Evolutionary conservation across 768 basidiomycete species (phyloP).

Genomic region (Mycena indigotica): DNA sequence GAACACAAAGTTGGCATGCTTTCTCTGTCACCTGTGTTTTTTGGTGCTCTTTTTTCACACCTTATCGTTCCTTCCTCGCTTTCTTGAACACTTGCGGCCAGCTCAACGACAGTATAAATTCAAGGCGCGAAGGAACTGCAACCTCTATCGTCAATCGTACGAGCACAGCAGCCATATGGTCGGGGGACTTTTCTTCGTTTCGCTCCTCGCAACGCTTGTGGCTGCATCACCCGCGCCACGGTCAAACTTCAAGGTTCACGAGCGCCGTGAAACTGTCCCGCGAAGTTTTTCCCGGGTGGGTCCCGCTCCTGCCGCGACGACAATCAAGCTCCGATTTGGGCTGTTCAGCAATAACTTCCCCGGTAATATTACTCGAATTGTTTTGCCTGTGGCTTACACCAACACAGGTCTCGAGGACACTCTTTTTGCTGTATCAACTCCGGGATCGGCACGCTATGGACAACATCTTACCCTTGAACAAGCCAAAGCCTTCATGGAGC

Average conservation of each 20-base stretch:
- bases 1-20: no score
- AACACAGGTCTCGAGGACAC: conserved; percentile 33
- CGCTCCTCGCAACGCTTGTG: conserved; percentile 13
- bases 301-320: conserved; percentile 19
- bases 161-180: conserved; percentile 15
- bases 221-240: conserved; percentile 13
- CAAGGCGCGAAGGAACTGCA: neutral
- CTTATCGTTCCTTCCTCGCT: neutral
- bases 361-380: neutral
- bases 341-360: conserved; percentile 37
- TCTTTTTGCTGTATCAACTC: conserved; percentile 37
- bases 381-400: neutral
- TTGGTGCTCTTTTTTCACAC: neutral
- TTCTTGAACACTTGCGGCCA: neutral
- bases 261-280: conserved; percentile 24
- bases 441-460: conserved; percentile 35
- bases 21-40: neutral
- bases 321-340: conserved; percentile 31
- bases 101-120: neutral
- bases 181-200: conserved; percentile 18
- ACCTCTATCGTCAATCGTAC: conserved; percentile 1
- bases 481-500: conserved; percentile 43
- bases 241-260: conserved; percentile 30
- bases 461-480: conserved; percentile 45
- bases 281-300: conserved; percentile 19